phyloP scores from a whole-genome alignment of 2,329 filamentous ascomycete genomes.

The Nemania abortiva region DNA sequence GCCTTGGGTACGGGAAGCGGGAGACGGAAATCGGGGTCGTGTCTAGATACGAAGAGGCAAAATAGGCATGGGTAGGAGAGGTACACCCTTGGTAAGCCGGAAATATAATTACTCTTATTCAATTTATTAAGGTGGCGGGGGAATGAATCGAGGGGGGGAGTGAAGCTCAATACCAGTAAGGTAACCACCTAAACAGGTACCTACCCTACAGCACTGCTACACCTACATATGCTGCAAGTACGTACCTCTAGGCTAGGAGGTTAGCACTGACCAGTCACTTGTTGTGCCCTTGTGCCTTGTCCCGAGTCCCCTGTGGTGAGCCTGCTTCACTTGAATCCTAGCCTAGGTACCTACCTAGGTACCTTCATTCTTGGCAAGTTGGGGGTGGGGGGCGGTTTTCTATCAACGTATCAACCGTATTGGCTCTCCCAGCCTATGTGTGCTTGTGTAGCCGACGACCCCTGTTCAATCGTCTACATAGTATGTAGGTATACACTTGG shows the following conservation, averaged over 20 bases:
- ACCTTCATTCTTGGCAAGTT: conserved; percentile 16
- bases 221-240: no score
- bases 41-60: conserved; percentile 25
- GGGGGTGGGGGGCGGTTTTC: not conserved
- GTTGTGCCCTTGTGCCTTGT: no score
- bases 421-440: conserved; percentile 7
- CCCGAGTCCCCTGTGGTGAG: not conserved
- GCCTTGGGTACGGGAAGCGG: not conserved
- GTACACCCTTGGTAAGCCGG: not conserved
- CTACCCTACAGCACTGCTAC: not conserved
- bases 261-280: not conserved
- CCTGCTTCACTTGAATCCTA: not conserved
- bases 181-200: not conserved
- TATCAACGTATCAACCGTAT: conserved; percentile 13
- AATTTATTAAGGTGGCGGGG: conserved; percentile 37
- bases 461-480: conserved; percentile 6
- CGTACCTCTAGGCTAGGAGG: not conserved
- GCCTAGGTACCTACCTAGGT: not conserved
- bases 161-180: not conserved
- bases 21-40: conserved; percentile 18
- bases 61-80: conserved; percentile 4
- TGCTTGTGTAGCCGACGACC: conserved; percentile 10
- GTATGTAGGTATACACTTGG: not conserved
- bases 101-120: conserved; percentile 26
- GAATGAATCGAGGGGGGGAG: conserved; percentile 24